Percentiles rank a stretch among this genome's conserved stretches.
These are phyloP conservation scores for Claviceps maximensis DNA, from an alignment of 2,329 filamentous ascomycete genomes.

Conservation along the genomic window DNA sequence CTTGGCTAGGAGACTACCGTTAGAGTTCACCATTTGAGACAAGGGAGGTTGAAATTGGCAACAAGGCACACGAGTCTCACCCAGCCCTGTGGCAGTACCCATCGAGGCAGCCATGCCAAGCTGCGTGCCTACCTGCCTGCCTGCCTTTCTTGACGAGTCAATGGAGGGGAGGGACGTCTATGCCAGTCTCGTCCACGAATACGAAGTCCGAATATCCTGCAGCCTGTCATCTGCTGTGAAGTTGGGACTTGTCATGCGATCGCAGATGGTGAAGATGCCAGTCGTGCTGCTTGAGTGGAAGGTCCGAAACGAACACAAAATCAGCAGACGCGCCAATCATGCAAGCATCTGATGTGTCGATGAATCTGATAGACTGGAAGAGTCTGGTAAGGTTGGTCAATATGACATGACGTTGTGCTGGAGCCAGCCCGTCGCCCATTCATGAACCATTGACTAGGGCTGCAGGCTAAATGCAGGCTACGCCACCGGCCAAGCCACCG, in stretches of 20 bases:
- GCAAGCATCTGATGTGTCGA: too few species aligned
- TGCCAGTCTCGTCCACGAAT: too few species aligned
- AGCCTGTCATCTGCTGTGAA: background rate
- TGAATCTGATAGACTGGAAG: too few species aligned
- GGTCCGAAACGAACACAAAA: background rate
- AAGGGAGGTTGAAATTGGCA: slow-evolving; percentile 5
- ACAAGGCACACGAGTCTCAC: slow-evolving; percentile 18
- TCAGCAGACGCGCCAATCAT: background rate
- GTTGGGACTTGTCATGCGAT: background rate
- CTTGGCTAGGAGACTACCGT: slow-evolving; percentile 38
- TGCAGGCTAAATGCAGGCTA: too few species aligned
- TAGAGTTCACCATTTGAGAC: background rate
- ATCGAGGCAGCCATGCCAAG: slow-evolving; percentile 13
- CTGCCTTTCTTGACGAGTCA: background rate
- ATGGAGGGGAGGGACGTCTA: too few species aligned
- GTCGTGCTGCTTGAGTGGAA: background rate
- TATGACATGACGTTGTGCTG: too few species aligned
- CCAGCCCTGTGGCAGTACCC: slow-evolving; percentile 26
- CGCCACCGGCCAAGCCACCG: too few species aligned
- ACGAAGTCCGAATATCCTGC: too few species aligned
- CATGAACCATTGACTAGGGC: too few species aligned
- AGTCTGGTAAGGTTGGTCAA: too few species aligned
- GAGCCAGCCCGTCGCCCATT: too few species aligned
- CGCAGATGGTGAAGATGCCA: background rate
- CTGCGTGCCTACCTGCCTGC: background rate